phyloP scores from a whole-genome alignment of 2,329 filamentous ascomycete genomes.

The Apiospora kogelbergensis region DNA sequence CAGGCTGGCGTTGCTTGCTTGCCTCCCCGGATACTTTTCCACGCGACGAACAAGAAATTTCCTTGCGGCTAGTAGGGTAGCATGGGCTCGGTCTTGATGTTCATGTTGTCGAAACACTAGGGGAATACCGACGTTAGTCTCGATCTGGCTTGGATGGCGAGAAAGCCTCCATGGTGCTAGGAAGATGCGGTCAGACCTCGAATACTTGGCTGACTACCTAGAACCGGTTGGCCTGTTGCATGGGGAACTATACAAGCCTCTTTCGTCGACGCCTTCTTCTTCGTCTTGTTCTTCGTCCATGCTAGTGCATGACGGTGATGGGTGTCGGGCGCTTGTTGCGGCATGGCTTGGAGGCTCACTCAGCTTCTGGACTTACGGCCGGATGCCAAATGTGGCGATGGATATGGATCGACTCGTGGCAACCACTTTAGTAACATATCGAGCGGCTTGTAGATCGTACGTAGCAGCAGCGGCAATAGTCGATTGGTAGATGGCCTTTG shows the following conservation, averaged over 20 bases:
- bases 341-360: no score
- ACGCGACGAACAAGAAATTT: no score
- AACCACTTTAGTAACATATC: neutral
- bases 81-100: no score
- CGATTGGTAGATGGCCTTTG: neutral
- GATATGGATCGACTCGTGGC: neutral
- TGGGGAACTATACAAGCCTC: neutral
- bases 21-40: no score
- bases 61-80: no score
- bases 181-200: neutral
- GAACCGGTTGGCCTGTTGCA: neutral
- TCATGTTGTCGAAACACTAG: neutral
- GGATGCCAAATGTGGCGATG: neutral
- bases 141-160: neutral
- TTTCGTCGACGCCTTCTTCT: no score
- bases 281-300: neutral
- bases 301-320: no score
- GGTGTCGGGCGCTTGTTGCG: no score
- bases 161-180: no score
- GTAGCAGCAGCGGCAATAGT: no score
- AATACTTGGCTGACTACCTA: neutral
- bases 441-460: neutral
- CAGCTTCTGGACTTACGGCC: no score
- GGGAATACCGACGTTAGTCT: neutral
- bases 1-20: no score